Evolutionary conservation across 2,329 filamentous ascomycete genomes (phyloP).

Genomic region (Epichloe coenophiala): DNA sequence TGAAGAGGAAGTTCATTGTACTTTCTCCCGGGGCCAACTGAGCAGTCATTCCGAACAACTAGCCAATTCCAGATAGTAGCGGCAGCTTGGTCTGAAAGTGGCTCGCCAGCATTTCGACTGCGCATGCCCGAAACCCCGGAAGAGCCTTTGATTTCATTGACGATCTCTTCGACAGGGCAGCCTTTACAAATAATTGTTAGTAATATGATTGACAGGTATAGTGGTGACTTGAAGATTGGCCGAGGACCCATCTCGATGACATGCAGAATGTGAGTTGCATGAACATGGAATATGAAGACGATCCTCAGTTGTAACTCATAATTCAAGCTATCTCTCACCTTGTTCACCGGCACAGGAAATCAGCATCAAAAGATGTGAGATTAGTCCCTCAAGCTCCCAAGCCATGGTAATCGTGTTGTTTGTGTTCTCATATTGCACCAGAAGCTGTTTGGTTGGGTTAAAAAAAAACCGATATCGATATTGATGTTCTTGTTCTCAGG

Average conservation of each 20-base stretch:
- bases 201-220: not conserved
- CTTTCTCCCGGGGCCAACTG: conserved; percentile 18
- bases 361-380: conserved; percentile 22
- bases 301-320: not conserved
- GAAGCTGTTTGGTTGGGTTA: not conserved
- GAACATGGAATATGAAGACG: conserved; percentile 1
- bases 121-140: conserved; percentile 9
- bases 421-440: conserved; percentile 13
- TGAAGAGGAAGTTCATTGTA: conserved; percentile 26
- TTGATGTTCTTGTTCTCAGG: not conserved
- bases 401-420: conserved; percentile 16
- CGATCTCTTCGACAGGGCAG: conserved; percentile 17
- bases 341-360: conserved; percentile 25
- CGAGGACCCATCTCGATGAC: not conserved
- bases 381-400: conserved; percentile 25
- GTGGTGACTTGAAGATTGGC: not conserved
- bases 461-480: not conserved
- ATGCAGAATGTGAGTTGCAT: not conserved
- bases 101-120: conserved; percentile 3
- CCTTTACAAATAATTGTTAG: conserved; percentile 10
- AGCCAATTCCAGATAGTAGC: conserved; percentile 24
- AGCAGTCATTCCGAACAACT: conserved; percentile 20
- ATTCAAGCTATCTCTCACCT: conserved; percentile 16
- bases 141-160: conserved; percentile 18
- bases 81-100: conserved; percentile 14